Evolutionary conservation across 1,284 basidiomycete genomes (phyloP).

Genomic region (Cutaneotrichosporon daszewskae): DNA sequence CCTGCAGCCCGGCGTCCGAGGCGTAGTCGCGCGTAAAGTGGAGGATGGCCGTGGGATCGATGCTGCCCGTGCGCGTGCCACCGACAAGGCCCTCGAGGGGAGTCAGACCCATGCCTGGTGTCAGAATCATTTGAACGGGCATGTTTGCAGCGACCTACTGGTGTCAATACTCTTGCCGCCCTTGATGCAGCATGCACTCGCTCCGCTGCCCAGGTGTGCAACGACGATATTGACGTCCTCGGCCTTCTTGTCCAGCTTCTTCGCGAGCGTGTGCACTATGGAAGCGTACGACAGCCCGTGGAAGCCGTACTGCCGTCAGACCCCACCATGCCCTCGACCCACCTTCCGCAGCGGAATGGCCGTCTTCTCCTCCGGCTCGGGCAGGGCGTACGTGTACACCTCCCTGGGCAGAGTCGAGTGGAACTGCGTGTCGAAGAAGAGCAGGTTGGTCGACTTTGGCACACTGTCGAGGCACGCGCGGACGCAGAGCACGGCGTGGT

Average conservation of each 20-base stretch:
- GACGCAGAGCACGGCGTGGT: slow-evolving; percentile 51
- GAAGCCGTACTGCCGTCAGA: slow-evolving; percentile 85
- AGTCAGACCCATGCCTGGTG: slow-evolving; percentile 43
- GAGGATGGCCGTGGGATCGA: slow-evolving; percentile 80
- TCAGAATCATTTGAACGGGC: neutral
- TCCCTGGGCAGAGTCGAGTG: slow-evolving; percentile 68
- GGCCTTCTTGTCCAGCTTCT: slow-evolving; percentile 54
- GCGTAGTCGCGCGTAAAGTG: slow-evolving; percentile 66
- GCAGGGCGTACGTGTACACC: slow-evolving; percentile 70
- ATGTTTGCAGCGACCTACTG: slow-evolving; percentile 21
- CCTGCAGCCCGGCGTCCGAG: slow-evolving; percentile 54
- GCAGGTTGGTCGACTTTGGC: slow-evolving; percentile 52
- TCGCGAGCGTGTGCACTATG: slow-evolving; percentile 44
- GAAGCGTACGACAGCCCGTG: slow-evolving; percentile 58
- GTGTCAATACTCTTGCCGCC: slow-evolving; percentile 70
- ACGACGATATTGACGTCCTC: slow-evolving; percentile 62
- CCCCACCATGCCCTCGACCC: too few species aligned
- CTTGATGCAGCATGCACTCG: slow-evolving; percentile 61
- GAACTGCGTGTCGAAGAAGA: slow-evolving; percentile 74
- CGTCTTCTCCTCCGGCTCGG: slow-evolving; percentile 54
- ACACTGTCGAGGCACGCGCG: slow-evolving; percentile 58
- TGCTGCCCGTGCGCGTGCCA: slow-evolving; percentile 71
- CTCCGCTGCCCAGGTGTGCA: slow-evolving; percentile 78
- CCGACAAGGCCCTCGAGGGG: slow-evolving; percentile 62
- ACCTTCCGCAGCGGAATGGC: slow-evolving; percentile 65